phyloP scores from a whole-genome alignment of 2,329 filamentous ascomycete genomes.

The Blastomyces gilchristii region DNA sequence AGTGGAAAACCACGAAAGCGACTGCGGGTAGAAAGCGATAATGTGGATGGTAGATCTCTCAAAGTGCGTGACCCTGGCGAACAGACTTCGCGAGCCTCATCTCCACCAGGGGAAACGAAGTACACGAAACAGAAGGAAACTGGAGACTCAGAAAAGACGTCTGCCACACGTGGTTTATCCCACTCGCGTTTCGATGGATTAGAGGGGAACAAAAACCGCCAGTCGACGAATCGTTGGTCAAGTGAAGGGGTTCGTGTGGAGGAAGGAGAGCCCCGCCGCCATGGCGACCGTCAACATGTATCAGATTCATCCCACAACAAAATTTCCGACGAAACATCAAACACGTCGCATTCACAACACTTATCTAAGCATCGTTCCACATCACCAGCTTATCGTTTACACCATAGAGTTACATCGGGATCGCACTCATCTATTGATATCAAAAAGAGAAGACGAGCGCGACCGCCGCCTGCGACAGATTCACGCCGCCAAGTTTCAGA shows the following conservation, averaged over 20 bases:
- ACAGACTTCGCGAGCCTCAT: conserved; percentile 20
- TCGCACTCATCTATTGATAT: conserved; percentile 17
- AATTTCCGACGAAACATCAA: conserved; percentile 23
- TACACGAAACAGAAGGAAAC: conserved; percentile 30
- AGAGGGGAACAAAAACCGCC: conserved; percentile 17
- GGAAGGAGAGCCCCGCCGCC: conserved; percentile 19
- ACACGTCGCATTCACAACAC: conserved; percentile 21
- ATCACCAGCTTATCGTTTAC: conserved; percentile 28
- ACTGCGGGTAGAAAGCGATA: conserved; percentile 24
- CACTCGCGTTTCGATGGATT: conserved; percentile 14
- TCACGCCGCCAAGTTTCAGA: conserved; percentile 36
- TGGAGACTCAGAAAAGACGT: conserved; percentile 23
- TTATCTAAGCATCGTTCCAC: conserved; percentile 27
- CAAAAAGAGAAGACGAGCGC: conserved; percentile 27
- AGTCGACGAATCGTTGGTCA: conserved; percentile 29
- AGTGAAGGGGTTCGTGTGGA: conserved; percentile 23
- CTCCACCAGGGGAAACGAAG: conserved; percentile 26
- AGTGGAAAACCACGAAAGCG: conserved; percentile 23
- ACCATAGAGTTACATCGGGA: conserved; percentile 30
- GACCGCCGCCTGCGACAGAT: conserved; percentile 33
- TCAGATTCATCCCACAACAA: conserved; percentile 11
- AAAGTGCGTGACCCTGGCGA: conserved; percentile 19
- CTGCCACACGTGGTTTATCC: conserved; percentile 18
- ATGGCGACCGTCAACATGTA: conserved; percentile 16
- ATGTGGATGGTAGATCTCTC: conserved; percentile 18